These are phyloP conservation scores for Puccinellia tenuiflora DNA, from an alignment of 176 grass and related monocot genomes.

Conservation along the genomic window DNA sequence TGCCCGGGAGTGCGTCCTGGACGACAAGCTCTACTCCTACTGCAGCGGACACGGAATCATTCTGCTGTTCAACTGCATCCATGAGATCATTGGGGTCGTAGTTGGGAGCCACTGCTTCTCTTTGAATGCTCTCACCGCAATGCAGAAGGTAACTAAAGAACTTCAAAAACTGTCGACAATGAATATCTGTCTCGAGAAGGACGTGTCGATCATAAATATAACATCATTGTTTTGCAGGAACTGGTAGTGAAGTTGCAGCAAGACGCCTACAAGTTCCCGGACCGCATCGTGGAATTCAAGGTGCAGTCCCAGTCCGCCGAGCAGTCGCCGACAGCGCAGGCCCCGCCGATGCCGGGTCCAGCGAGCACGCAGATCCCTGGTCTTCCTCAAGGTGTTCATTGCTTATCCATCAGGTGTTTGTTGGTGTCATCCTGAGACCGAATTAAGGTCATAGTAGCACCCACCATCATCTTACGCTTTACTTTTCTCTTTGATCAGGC, in stretches of 20 bases:
- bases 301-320: conserved; percentile 30
- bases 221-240: conserved; percentile 18
- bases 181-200: not conserved
- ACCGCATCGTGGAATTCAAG: conserved; percentile 52
- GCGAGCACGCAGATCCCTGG: conserved; percentile 30
- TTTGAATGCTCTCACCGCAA: conserved; percentile 39
- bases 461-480: not conserved
- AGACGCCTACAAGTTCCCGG: conserved; percentile 60
- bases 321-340: not conserved
- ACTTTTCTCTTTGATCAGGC: not conserved
- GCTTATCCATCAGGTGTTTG: not conserved
- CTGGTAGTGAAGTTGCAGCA: conserved; percentile 62
- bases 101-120: conserved; percentile 47
- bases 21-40: conserved; percentile 69
- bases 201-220: not conserved
- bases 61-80: conserved; percentile 60
- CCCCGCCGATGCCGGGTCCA: not conserved
- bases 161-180: not conserved
- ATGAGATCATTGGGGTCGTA: conserved; percentile 50
- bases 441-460: not conserved
- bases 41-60: conserved; percentile 46
- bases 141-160: conserved; percentile 32
- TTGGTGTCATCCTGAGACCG: not conserved
- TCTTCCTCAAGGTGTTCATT: conserved; percentile 7
- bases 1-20: conserved; percentile 56